Evolutionary conservation across 208 protist species (phyloP).

Genomic region (Vickermania ingenoplastis): DNA sequence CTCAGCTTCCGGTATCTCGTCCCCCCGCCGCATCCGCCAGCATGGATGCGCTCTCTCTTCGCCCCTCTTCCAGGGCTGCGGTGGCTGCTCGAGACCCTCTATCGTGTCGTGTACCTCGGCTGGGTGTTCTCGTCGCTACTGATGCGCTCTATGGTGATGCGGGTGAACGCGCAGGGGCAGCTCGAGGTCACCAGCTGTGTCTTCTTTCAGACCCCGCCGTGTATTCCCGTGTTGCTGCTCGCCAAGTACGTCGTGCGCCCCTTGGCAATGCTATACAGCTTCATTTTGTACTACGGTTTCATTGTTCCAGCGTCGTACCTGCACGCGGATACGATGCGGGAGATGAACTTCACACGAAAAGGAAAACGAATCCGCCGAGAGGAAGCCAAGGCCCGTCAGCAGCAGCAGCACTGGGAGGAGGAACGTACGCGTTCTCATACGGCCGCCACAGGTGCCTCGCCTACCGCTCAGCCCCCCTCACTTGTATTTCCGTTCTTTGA

Average conservation of each 20-base stretch:
- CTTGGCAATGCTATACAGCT: conserved; percentile 40
- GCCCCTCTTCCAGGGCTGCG: conserved; percentile 21
- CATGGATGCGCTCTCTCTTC: conserved; percentile 52
- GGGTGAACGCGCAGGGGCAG: conserved; percentile 66
- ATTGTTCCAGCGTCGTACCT: conserved; percentile 65
- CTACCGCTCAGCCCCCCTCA: neutral
- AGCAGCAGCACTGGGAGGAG: neutral
- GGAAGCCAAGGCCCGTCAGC: neutral
- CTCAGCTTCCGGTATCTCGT: conserved; percentile 25
- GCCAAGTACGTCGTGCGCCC: conserved; percentile 62
- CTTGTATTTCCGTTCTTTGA: neutral
- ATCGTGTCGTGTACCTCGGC: conserved; percentile 26
- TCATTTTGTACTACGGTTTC: conserved; percentile 58
- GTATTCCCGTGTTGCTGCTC: conserved; percentile 69
- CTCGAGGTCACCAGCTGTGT: conserved; percentile 55
- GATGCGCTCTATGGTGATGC: conserved; percentile 34
- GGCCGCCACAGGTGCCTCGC: neutral
- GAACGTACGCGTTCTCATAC: neutral
- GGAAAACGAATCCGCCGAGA: neutral
- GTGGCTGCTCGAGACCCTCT: conserved; percentile 51
- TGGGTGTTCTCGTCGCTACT: conserved; percentile 34
- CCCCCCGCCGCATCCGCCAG: conserved; percentile 26
- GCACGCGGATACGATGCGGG: conserved; percentile 36
- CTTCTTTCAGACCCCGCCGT: conserved; percentile 74
- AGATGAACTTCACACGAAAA: conserved; percentile 10